Evolutionary conservation across 768 basidiomycete genomes (phyloP).

Genomic region (Pisolithus albus): DNA sequence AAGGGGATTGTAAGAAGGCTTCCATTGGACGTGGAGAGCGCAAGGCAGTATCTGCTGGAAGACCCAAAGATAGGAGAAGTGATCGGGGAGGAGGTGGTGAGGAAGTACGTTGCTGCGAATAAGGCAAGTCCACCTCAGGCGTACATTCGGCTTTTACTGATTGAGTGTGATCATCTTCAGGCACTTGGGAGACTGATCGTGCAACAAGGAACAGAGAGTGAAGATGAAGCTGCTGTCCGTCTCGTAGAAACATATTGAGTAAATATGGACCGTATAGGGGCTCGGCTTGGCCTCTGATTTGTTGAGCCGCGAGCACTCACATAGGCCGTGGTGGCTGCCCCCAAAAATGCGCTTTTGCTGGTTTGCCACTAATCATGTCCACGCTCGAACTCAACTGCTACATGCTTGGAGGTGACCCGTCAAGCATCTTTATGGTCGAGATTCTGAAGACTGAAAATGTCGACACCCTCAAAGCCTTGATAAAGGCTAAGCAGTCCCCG

Average conservation of each 20-base stretch:
- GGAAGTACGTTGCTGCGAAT: slow-evolving; percentile 42
- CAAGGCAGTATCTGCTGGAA: slow-evolving; percentile 31
- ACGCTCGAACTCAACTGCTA: too few relatives aligned
- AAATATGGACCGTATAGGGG: too few relatives aligned
- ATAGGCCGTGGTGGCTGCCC: too few relatives aligned
- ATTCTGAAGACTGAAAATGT: too few relatives aligned
- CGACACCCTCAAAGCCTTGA: too few relatives aligned
- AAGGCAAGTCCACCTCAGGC: slow-evolving; percentile 29
- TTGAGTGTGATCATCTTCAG: not conserved
- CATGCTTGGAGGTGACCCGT: too few relatives aligned
- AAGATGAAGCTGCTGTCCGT: not conserved
- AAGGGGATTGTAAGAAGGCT: slow-evolving; percentile 41
- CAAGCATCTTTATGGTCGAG: too few relatives aligned
- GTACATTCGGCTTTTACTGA: not conserved
- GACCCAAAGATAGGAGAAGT: slow-evolving; percentile 29
- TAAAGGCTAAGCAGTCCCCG: too few relatives aligned
- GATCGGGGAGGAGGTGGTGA: slow-evolving; percentile 39
- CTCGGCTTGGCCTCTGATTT: too few relatives aligned
- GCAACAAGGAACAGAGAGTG: not conserved
- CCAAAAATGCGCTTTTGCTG: too few relatives aligned
- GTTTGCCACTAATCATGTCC: too few relatives aligned
- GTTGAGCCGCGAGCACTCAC: too few relatives aligned
- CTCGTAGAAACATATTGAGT: not conserved
- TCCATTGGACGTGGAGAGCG: slow-evolving; percentile 40
- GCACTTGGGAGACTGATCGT: not conserved